A percentile compares a stretch with the other conserved stretches of the same genome.
These are phyloP conservation scores for Fusarium temperatum DNA, from an alignment of 2,329 filamentous ascomycete species.

Conservation along the genomic window DNA sequence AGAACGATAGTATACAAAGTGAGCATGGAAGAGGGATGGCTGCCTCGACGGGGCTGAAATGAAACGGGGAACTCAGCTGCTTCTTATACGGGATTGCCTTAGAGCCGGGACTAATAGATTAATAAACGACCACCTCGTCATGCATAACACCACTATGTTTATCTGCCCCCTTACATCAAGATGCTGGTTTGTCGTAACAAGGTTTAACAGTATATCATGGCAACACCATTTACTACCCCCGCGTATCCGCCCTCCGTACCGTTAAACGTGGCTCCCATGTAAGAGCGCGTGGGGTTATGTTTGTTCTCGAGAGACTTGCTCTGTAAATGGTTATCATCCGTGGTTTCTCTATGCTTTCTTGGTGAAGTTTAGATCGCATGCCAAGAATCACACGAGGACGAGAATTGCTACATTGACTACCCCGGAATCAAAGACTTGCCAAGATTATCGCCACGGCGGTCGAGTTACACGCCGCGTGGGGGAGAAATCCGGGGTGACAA, in stretches of 20 bases:
- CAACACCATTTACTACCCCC: constrained; percentile 13
- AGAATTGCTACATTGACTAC: neutral
- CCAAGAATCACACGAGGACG: neutral
- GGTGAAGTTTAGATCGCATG: neutral
- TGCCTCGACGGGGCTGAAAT: neutral
- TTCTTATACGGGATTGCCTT: neutral
- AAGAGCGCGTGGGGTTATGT: constrained; percentile 12
- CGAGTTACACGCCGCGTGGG: constrained; percentile 24
- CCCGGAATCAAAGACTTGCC: neutral
- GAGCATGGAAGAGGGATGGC: neutral
- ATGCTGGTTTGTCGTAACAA: constrained; percentile 12
- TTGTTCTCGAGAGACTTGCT: neutral
- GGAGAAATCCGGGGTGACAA: constrained; percentile 26
- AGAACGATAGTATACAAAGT: neutral
- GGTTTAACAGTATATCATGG: constrained; percentile 10
- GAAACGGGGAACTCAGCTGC: neutral
- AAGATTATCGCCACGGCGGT: neutral
- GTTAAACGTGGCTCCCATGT: constrained; percentile 15
- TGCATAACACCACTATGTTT: constrained; percentile 3
- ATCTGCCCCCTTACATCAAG: constrained; percentile 7
- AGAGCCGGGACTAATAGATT: neutral
- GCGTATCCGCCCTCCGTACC: constrained; percentile 8
- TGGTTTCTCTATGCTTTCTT: neutral
- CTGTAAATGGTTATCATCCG: neutral
- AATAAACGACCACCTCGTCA: neutral